These are phyloP conservation scores for Clonostachys chloroleuca DNA, from an alignment of 2,329 filamentous ascomycete species.

Conservation along the genomic window DNA sequence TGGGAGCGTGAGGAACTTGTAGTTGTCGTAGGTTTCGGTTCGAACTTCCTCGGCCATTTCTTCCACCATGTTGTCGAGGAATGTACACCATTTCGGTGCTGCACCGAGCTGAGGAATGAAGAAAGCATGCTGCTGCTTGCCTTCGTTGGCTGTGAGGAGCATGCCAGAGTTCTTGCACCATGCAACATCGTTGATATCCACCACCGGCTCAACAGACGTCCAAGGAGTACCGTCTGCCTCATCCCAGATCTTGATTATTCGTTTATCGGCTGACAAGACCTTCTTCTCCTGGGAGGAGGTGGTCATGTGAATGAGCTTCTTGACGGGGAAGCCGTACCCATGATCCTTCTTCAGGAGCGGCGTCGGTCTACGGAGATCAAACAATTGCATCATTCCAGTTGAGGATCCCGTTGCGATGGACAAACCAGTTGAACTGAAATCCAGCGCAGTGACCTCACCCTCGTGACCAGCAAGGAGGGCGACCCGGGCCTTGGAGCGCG, in stretches of 20 bases:
- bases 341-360: slow-evolving; percentile 91
- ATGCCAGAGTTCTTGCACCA: slow-evolving; percentile 93
- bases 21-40: slow-evolving; percentile 93
- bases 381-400: slow-evolving; percentile 81
- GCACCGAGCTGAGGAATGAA: slow-evolving; percentile 92
- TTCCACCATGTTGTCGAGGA: slow-evolving; percentile 95
- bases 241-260: slow-evolving; percentile 97
- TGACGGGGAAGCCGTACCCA: slow-evolving; percentile 88
- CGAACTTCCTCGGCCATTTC: slow-evolving; percentile 87
- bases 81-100: slow-evolving; percentile 91
- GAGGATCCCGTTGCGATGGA: slow-evolving; percentile 86
- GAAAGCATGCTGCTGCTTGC: slow-evolving; percentile 90
- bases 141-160: slow-evolving; percentile 95
- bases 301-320: slow-evolving; percentile 73
- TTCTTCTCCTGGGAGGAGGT: slow-evolving; percentile 76
- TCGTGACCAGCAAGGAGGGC: slow-evolving; percentile 68
- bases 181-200: slow-evolving; percentile 91
- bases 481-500: slow-evolving; percentile 75
- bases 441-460: slow-evolving; percentile 78
- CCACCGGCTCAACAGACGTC: slow-evolving; percentile 92
- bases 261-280: slow-evolving; percentile 86
- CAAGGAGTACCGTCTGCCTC: slow-evolving; percentile 77
- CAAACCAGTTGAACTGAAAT: slow-evolving; percentile 80
- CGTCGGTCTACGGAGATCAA: slow-evolving; percentile 83
- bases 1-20: slow-evolving; percentile 90